Percentiles rank a stretch among this genome's conserved stretches.
These are phyloP conservation scores for Tritrichomonas foetus DNA, from an alignment of 208 protist genomes.

Conservation along the genomic window DNA sequence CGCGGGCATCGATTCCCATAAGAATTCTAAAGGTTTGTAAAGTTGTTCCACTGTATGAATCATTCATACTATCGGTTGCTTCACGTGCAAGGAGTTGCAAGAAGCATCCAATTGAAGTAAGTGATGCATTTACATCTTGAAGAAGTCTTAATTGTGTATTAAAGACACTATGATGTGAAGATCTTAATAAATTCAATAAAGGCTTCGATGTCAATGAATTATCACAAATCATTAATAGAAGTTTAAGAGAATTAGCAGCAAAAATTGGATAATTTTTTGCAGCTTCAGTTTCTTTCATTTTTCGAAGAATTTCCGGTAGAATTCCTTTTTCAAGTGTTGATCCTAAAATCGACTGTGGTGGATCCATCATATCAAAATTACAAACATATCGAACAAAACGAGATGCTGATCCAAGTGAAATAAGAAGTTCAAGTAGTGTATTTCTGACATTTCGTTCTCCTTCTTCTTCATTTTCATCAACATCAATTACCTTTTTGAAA, in stretches of 20 bases:
- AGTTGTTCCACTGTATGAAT: neutral
- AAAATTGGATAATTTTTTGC: neutral
- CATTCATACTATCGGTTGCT: neutral
- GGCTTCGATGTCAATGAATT: neutral
- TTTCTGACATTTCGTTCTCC: neutral
- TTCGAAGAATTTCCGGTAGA: neutral
- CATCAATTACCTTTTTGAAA: neutral
- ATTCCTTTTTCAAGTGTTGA: conserved; percentile 35
- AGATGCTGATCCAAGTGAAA: neutral
- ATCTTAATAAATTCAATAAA: neutral
- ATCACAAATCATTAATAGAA: conserved; percentile 12
- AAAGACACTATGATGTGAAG: neutral
- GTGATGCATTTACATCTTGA: neutral
- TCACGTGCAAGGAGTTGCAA: neutral
- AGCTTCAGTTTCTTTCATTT: neutral
- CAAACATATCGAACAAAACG: neutral
- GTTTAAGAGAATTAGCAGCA: neutral
- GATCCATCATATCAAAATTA: neutral
- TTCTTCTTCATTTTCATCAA: neutral
- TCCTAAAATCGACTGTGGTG: neutral
- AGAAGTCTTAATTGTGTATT: neutral
- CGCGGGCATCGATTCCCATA: neutral
- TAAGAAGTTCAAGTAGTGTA: neutral
- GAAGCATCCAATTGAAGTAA: neutral
- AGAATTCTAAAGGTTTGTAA: neutral